Base-by-base conservation (phyloP, 371 early-diverging fungal species). In the Dipsacomyces acuminosporus region DNA sequence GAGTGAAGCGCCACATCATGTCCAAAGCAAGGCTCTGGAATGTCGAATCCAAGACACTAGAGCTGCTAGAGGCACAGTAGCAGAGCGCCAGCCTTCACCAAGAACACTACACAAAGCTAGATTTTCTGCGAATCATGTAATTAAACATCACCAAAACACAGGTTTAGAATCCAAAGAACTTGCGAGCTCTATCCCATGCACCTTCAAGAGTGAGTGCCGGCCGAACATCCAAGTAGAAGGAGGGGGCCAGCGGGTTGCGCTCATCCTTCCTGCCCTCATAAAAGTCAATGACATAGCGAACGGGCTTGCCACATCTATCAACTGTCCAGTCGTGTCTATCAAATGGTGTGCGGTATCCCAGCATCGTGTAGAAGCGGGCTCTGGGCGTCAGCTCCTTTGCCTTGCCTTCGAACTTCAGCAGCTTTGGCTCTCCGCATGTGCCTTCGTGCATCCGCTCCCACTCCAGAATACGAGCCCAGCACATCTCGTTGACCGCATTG, bases 251-350 rank as follows among this genome's bases (percentile, higher is more conserved):
- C 1, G 84, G 84, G 33, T 73, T 74, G 22, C 63, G 71, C 8
- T 82, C 79, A 34, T 54, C 54, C 1, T 22, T 20, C 20, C 46
- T 48, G 41, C 88, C 89, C 22, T 83, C 72, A 61, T 98, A 98
- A 70, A 90, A 98, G 59, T 98, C 98, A 53, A 98, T 94, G 1
- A 98, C 84, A 62, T 98, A 98, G 0, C 87, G 82, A 13, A 95
- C 90, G 14, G 81, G 78, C 63, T 83, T 85, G 6, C 98, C 98
- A 59, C 94, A 93, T 21, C 98, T 80, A 72, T 96, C 94, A 4
- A 98, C 86, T 1, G 85, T 84, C 98, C 98, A 98, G 75, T 98
- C 96, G 66, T 98, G 98, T 7, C 96, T 82, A 64, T 98, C 98
- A 71, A 98, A 98, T 0, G 98, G 96, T 46, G 76, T 52, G 21